Evolutionary conservation across 225 moss, liverwort and hornwort species (phyloP).

Genomic region (Physcomitrium patens): DNA sequence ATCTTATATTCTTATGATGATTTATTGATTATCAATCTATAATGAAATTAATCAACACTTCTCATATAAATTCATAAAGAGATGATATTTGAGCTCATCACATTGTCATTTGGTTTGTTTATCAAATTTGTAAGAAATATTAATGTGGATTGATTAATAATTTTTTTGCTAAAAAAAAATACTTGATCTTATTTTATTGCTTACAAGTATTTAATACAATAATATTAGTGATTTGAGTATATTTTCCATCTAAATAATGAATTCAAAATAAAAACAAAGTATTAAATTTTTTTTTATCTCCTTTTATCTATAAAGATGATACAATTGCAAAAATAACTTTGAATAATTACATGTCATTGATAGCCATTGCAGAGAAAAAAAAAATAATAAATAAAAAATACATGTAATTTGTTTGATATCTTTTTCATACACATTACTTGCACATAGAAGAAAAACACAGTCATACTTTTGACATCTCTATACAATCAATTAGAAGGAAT

Average conservation of each 20-base stretch:
- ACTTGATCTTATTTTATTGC: conserved; percentile 54
- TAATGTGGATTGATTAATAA: conserved; percentile 48
- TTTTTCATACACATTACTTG: neutral
- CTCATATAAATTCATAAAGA: too few relatives aligned
- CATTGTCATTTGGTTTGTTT: too few relatives aligned
- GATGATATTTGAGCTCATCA: too few relatives aligned
- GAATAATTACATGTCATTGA: conserved; percentile 17
- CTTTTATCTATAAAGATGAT: neutral
- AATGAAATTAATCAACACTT: too few relatives aligned
- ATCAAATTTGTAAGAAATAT: conserved; percentile 15
- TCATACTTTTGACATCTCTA: too few relatives aligned
- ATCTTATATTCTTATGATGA: too few relatives aligned
- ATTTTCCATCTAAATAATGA: conserved; percentile 16
- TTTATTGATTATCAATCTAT: too few relatives aligned
- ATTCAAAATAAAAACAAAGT: neutral
- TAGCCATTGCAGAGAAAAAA: conserved; percentile 10
- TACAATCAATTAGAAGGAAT: too few relatives aligned
- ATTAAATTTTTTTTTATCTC: conserved; percentile 2
- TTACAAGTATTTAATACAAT: conserved; percentile 34
- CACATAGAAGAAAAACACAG: neutral
- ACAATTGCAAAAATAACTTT: conserved; percentile 8
- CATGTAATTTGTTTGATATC: neutral
- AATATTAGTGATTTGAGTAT: conserved; percentile 21
- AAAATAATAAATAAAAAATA: neutral
- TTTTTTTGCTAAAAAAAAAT: conserved; percentile 48